Base-by-base conservation (phyloP, 495 filamentous ascomycete species). In the Hapsidospora chrysogenum region DNA sequence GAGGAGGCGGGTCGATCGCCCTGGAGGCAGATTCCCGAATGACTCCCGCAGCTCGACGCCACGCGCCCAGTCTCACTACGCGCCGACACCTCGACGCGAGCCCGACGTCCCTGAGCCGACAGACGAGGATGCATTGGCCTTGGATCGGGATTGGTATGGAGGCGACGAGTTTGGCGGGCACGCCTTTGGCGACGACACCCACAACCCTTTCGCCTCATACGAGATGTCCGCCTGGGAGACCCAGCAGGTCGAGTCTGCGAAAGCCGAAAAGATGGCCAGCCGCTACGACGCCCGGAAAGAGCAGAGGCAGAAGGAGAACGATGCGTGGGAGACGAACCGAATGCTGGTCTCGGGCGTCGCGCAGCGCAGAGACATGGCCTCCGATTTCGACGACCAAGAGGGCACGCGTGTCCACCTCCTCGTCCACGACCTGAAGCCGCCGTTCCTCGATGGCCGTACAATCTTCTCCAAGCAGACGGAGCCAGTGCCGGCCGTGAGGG, bases 391-490 rank as follows among this genome's bases (percentile, higher is more conserved):
- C 32, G 89, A 97, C 43, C 79, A 93, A 31, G 89, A 96, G 47
- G 80, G 69, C 16, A 94, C 80, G 8, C 69, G 92, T 34, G 72
- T 95, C 18, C 92, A 99, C 63, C 50, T 99, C 26, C 66, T 96
- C 13, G 79, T 95, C 4, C 92, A 96, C 51, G 89, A 96, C 49
- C 67, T 99, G 2, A 83, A 80, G 39, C 92, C 92, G 9, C 92
- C 92, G 0, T 99, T 99, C 47, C 60, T 99, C 37, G 89, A 99
- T 60, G 92, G 92, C 11, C 73, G 82, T 36, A 93, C 72, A 34
- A 77, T 99, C 22, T 99, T 99, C 52, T 96, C 92, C 2, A 95
- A 94, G 53, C 92, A 99, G 57, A 56, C 96, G 31, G 92, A 96
- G 32, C 92, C 92, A 0, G 80, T 99, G 3, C 84, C 86, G 3